phyloP scores from a whole-genome alignment of 805 yeast genomes.

The Hanseniaspora thailandica region DNA sequence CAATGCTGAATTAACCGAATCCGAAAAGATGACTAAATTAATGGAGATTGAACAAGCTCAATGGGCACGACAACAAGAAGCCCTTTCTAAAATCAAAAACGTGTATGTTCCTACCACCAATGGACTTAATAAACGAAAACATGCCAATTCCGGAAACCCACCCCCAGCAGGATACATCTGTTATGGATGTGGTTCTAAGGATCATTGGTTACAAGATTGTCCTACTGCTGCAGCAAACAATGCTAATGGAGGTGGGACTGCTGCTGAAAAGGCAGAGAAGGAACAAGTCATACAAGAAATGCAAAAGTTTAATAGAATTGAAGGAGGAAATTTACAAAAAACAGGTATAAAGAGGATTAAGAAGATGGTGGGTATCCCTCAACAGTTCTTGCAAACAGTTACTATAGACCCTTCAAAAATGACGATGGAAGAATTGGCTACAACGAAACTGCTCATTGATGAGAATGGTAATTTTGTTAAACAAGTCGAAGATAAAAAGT shows the following conservation, averaged over 20 bases:
- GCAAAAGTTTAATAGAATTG: constrained; percentile 13
- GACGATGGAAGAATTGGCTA: constrained; percentile 52
- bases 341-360: constrained; percentile 50
- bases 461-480: constrained; percentile 93
- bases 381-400: constrained; percentile 74
- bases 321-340: constrained; percentile 13
- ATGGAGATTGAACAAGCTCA: constrained; percentile 85
- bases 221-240: constrained; percentile 34
- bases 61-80: constrained; percentile 91
- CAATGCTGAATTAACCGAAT: constrained; percentile 52
- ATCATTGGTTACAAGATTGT: constrained; percentile 92
- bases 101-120: constrained; percentile 21
- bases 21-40: constrained; percentile 80
- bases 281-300: constrained; percentile 74
- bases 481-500: constrained; percentile 84
- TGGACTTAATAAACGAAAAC: constrained; percentile 9
- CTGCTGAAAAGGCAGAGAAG: constrained; percentile 10
- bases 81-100: constrained; percentile 65
- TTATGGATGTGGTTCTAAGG: constrained; percentile 89
- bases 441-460: constrained; percentile 62
- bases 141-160: constrained; percentile 20
- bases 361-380: constrained; percentile 95
- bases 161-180: constrained; percentile 97
- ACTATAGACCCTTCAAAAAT: constrained; percentile 39
- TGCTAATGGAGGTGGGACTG: constrained; percentile 53